Evolutionary conservation across 441 rosid genomes (phyloP).

Genomic region (Isatis lusitanica): DNA sequence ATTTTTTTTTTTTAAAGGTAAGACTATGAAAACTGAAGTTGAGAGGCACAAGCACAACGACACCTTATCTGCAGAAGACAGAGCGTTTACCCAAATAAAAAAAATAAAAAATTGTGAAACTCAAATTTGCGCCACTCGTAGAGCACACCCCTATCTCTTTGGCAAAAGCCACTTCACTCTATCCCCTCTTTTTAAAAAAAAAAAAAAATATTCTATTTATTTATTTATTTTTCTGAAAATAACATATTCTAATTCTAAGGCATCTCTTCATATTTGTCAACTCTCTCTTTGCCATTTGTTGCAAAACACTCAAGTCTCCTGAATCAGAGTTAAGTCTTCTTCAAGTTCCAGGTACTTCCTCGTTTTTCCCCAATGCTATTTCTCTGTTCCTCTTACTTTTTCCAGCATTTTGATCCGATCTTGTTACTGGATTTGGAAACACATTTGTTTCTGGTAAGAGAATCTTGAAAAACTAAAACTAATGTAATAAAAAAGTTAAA

Average conservation of each 20-base stretch:
- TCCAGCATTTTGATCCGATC: conserved; percentile 25
- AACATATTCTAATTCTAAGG: not conserved
- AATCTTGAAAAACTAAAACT: not conserved
- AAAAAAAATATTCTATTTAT: not conserved
- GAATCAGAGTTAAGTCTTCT: conserved; percentile 37
- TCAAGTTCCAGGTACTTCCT: conserved; percentile 35
- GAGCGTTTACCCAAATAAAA: not conserved
- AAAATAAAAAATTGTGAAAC: not conserved
- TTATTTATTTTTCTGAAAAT: not conserved
- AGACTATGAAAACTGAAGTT: not conserved
- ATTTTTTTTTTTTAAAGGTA: too few relatives aligned
- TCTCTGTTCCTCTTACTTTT: not conserved
- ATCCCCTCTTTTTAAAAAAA: not conserved
- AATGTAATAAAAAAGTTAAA: conserved; percentile 21
- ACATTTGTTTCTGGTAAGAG: conserved; percentile 27
- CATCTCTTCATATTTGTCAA: conserved; percentile 25
- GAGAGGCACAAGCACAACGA: conserved; percentile 29
- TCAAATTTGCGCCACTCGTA: conserved; percentile 61
- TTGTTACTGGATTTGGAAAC: conserved; percentile 2
- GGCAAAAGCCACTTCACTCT: conserved; percentile 55
- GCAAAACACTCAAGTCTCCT: conserved; percentile 35
- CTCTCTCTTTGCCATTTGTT: conserved; percentile 34
- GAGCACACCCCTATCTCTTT: conserved; percentile 70
- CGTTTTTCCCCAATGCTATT: not conserved
- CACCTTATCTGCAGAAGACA: conserved; percentile 30